Conservation (phyloP, 305 asterid species). For the Fraxinus sp. region DNA sequence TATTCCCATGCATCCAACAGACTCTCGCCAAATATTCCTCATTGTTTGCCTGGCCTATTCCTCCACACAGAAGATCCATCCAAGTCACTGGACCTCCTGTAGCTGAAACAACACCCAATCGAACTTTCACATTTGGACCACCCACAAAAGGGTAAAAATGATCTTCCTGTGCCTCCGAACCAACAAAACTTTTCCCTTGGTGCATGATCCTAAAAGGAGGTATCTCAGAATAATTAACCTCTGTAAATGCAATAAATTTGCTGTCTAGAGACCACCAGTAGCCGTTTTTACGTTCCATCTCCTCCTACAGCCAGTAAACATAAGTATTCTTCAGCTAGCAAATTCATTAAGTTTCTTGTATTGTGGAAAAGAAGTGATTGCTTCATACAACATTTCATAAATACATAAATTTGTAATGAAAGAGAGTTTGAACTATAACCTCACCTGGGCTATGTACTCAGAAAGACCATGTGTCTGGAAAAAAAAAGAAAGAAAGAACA, state of each 20-base stretch:
- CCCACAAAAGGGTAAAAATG: conserved; percentile 94
- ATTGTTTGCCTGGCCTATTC: conserved; percentile 31
- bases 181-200: conserved; percentile 74
- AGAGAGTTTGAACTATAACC: conserved; percentile 17
- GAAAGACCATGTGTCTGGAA: conserved; percentile 87
- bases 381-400: conserved; percentile 15
- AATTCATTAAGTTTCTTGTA: neutral
- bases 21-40: conserved; percentile 89
- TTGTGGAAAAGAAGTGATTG: neutral
- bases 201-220: conserved; percentile 91
- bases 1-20: conserved; percentile 80
- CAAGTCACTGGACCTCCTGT: conserved; percentile 68
- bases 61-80: conserved; percentile 89
- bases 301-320: conserved; percentile 61
- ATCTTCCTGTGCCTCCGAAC: conserved; percentile 85
- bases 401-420: neutral
- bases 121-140: conserved; percentile 70
- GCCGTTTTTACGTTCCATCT: conserved; percentile 90
- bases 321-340: conserved; percentile 19
- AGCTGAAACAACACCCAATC: conserved; percentile 68
- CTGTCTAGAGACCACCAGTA: conserved; percentile 98
- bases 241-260: conserved; percentile 75
- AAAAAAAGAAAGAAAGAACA: conserved; percentile 20
- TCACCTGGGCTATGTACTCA: conserved; percentile 95
- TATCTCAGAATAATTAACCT: conserved; percentile 72